These are phyloP conservation scores for Aspergillus oerlinghausenensis DNA, from an alignment of 2,329 filamentous ascomycete species.

Conservation along the genomic window DNA sequence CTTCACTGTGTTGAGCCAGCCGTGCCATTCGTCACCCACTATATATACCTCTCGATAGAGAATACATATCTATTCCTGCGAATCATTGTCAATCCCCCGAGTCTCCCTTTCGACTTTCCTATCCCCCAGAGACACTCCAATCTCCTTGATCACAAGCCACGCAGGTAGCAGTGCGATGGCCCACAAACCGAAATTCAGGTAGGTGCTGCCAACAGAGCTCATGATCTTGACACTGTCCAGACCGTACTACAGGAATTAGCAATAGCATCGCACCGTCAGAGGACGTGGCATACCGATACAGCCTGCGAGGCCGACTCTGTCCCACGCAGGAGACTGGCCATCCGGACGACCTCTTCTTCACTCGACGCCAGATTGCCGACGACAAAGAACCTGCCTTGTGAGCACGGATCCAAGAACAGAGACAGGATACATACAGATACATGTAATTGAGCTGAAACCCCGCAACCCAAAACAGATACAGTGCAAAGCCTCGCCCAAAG, in stretches of 20 bases:
- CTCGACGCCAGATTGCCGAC: conserved; percentile 60
- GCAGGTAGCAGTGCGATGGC: conserved; percentile 59
- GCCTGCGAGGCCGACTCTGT: conserved; percentile 71
- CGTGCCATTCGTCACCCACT: not conserved
- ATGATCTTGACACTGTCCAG: conserved; percentile 59
- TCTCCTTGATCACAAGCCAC: conserved; percentile 60
- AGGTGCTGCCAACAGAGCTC: conserved; percentile 61
- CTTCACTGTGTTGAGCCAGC: not conserved
- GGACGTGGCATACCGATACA: conserved; percentile 46
- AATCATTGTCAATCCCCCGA: not conserved
- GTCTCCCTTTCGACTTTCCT: conserved; percentile 26
- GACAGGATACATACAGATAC: conserved; percentile 50
- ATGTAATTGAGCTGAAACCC: conserved; percentile 72
- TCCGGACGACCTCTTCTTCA: conserved; percentile 62
- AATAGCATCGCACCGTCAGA: not conserved
- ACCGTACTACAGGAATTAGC: conserved; percentile 50
- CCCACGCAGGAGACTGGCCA: conserved; percentile 63
- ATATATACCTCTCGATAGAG: not conserved
- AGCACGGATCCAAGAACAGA: not conserved
- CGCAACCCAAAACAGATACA: conserved; percentile 63
- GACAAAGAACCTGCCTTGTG: conserved; percentile 57
- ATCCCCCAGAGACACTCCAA: conserved; percentile 41
- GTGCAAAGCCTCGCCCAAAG: conserved; percentile 62
- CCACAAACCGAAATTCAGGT: conserved; percentile 68
- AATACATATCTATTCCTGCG: not conserved